A percentile compares a stretch with the other conserved stretches of the same genome.
These are phyloP conservation scores for Gossypium rotundifolium DNA, from an alignment of 345 rosid genomes.

Conservation along the genomic window DNA sequence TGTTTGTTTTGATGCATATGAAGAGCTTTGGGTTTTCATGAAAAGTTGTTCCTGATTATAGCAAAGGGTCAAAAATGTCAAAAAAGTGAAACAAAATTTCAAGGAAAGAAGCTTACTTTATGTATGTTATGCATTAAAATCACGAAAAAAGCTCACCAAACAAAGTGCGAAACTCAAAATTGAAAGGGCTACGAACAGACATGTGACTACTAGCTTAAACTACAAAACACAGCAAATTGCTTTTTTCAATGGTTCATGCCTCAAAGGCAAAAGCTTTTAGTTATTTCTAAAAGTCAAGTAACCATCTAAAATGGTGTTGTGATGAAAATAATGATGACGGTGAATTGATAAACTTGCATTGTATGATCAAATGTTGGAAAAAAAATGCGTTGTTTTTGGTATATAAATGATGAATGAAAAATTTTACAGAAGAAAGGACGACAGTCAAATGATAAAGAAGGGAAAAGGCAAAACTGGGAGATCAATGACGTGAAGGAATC, in stretches of 20 bases:
- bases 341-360: not conserved
- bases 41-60: slow-evolving; percentile 14
- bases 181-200: not conserved
- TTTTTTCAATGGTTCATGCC: not conserved
- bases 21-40: not conserved
- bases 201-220: not conserved
- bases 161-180: not conserved
- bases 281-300: not conserved
- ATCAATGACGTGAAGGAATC: slow-evolving; percentile 21
- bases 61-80: not conserved
- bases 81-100: not conserved
- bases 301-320: not conserved
- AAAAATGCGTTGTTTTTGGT: not conserved
- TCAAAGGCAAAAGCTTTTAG: not conserved
- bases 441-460: slow-evolving; percentile 17
- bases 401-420: not conserved
- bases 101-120: not conserved
- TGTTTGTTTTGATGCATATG: not conserved
- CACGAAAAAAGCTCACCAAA: not conserved
- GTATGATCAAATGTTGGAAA: not conserved
- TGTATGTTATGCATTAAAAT: not conserved
- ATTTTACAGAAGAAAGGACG: slow-evolving; percentile 36
- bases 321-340: not conserved
- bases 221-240: not conserved
- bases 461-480: slow-evolving; percentile 30